Percentiles rank a stretch among this genome's conserved stretches.
phyloP scores from a whole-genome alignment of 108 stramenopile species.

The Cyclotella kingstonii region DNA sequence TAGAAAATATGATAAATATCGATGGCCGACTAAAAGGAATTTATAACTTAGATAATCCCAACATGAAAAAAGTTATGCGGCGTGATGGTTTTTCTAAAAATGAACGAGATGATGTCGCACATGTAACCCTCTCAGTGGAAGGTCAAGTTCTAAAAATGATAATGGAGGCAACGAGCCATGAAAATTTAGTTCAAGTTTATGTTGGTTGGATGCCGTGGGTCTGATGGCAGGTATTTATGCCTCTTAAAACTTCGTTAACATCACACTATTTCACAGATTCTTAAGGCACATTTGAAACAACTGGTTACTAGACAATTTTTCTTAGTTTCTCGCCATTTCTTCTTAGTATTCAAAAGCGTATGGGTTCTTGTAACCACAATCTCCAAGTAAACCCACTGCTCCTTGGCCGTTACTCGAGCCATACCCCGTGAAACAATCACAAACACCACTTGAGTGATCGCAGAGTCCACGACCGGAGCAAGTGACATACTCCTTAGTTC shows the following conservation, averaged over 20 bases:
- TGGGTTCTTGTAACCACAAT: conserved; percentile 44
- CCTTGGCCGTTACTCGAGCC: conserved; percentile 34
- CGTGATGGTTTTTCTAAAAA: conserved; percentile 21
- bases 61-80: conserved; percentile 58
- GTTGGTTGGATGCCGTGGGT: conserved; percentile 93
- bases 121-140: conserved; percentile 82
- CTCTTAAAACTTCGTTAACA: too few species aligned
- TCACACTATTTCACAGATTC: too few species aligned
- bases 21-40: conserved; percentile 81
- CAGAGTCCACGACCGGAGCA: conserved; percentile 56
- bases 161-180: conserved; percentile 76
- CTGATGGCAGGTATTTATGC: too few species aligned
- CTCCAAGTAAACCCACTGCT: conserved; percentile 16
- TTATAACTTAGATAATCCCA: conserved; percentile 87
- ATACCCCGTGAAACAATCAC: conserved; percentile 37
- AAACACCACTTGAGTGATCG: conserved; percentile 30
- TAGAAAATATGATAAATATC: conserved; percentile 64
- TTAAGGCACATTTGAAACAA: too few species aligned
- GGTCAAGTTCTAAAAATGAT: conserved; percentile 90
- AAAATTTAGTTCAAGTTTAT: conserved; percentile 86
- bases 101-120: conserved; percentile 53
- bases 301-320: too few species aligned
- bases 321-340: too few species aligned
- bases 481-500: conserved; percentile 43
- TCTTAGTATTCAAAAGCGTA: too few species aligned